Conservation (phyloP, 306 rosid species). For the Cicer bijugum region DNA sequence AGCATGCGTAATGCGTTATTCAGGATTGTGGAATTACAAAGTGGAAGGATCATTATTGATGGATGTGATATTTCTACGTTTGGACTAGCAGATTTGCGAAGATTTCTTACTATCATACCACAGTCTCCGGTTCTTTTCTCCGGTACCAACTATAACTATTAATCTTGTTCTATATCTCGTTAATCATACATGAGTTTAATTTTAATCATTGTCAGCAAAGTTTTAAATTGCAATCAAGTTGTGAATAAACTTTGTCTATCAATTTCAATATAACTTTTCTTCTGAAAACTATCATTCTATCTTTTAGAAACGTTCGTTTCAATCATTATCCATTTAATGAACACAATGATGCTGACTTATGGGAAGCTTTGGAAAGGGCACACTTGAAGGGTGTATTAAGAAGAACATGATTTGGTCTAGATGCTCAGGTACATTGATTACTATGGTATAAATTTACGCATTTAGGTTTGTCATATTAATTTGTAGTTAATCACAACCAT, state of each 20-base stretch:
- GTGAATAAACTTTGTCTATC: slow-evolving; percentile 4
- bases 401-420: slow-evolving; percentile 76
- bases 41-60: slow-evolving; percentile 74
- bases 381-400: slow-evolving; percentile 73
- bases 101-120: slow-evolving; percentile 87
- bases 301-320: slow-evolving; percentile 69
- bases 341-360: slow-evolving; percentile 79
- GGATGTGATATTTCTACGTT: slow-evolving; percentile 66
- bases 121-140: slow-evolving; percentile 91
- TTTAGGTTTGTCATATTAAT: not conserved
- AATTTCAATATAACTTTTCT: slow-evolving; percentile 3
- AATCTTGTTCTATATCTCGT: slow-evolving; percentile 22
- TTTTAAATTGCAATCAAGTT: slow-evolving; percentile 10
- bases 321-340: slow-evolving; percentile 87
- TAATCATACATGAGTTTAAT: not conserved
- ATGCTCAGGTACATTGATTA: slow-evolving; percentile 64
- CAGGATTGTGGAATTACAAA: slow-evolving; percentile 77
- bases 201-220: slow-evolving; percentile 3
- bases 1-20: slow-evolving; percentile 88
- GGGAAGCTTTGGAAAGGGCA: slow-evolving; percentile 91
- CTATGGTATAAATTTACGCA: slow-evolving; percentile 3
- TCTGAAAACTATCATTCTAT: slow-evolving; percentile 25
- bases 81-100: slow-evolving; percentile 76
- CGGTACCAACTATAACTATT: slow-evolving; percentile 52
- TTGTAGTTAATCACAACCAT: too few species aligned